Evolutionary conservation across 2,329 filamentous ascomycete species (phyloP), one percentile per base, ranked within the genome.

Genomic region (Ustulina deusta): DNA sequence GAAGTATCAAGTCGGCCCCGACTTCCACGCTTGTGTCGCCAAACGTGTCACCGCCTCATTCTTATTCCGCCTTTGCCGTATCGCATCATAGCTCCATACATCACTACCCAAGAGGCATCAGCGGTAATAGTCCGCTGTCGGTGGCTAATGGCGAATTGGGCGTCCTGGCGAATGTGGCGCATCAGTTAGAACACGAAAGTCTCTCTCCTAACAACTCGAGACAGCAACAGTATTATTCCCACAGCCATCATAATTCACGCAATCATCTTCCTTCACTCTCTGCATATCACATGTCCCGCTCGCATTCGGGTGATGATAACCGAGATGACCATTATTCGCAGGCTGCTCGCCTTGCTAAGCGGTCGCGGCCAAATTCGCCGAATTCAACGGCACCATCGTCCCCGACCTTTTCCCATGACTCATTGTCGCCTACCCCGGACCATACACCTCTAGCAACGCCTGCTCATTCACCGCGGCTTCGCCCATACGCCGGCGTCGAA

Each of bases 361-460:
- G 94, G 71, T 98, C 95, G 68, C 86, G 95, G 74, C 95, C 96
- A 49, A 96, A 94, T 79, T 97, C 95, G 40, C 96, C 95, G 61
- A 93, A 97, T 81, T 97, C 94, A 9, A 98, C 95, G 1, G 95
- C 95, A 55, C 96, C 96, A 22, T 97, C 95, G 29, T 98, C 95
- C 36, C 95, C 95, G 29, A 97, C 94, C 3, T 97, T 97, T 80
- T 97, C 95, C 1, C 94, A 97, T 81, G 94, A 97, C 80, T 97
- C 95, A 11, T 87, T 95, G 54, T 98, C 95, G 10, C 96, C 95
- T 4, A 99, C 95, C 1, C 96, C 95, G 11, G 95, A 98, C 77
- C 94, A 97, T 83, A 98, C 96, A n/a, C 95, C 95, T n/a, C 89
- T 98, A 63, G 95, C 94, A 32, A 99, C 95, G 5, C 95, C 95